Conservation (phyloP, 2,329 filamentous ascomycete species). For the Cercospora citrullina region DNA sequence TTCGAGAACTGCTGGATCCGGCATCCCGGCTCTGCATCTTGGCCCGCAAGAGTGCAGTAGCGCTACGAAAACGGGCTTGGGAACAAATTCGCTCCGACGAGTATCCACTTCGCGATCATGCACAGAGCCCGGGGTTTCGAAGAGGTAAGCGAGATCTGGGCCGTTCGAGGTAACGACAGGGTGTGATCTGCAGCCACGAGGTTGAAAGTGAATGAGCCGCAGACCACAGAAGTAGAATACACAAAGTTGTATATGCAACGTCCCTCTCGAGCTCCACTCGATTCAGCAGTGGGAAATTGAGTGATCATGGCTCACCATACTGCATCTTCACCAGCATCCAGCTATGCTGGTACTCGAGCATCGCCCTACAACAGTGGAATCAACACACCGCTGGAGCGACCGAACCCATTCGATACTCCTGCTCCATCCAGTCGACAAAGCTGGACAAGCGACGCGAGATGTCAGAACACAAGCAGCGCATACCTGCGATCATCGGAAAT, state of each 20-base stretch:
- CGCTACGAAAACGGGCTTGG: neutral
- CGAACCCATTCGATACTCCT: constrained; percentile 1
- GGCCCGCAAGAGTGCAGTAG: neutral
- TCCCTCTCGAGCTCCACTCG: neutral
- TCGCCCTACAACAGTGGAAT: neutral
- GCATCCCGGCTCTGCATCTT: neutral
- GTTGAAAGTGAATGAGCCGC: neutral
- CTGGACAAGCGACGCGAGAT: neutral
- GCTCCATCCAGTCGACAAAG: neutral
- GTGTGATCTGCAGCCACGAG: neutral
- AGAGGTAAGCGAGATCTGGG: neutral
- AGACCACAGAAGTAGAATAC: neutral
- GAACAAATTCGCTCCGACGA: neutral
- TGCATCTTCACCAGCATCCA: neutral
- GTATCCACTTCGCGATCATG: neutral
- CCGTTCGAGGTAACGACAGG: neutral
- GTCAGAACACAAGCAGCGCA: neutral
- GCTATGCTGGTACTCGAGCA: constrained; percentile 3
- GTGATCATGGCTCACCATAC: neutral
- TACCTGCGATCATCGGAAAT: neutral
- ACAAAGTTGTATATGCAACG: neutral
- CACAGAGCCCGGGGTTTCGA: neutral
- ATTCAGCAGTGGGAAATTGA: neutral
- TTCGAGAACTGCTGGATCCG: neutral
- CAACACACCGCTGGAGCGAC: constrained; percentile 1